Evolutionary conservation across 345 rosid species (phyloP).

Genomic region (Alliaria petiolata): DNA sequence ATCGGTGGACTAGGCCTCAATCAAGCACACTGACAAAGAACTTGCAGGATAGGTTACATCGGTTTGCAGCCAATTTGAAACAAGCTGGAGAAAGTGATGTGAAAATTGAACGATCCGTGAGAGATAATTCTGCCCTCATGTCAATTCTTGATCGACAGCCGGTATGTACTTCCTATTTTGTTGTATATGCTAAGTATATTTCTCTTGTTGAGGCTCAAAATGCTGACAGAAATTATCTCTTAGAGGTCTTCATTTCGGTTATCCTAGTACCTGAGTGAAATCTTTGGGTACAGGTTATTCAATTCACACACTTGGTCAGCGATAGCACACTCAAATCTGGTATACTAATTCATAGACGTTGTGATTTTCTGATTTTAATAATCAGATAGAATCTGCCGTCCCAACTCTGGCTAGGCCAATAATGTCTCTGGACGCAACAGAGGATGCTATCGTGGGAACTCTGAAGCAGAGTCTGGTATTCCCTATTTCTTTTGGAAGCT

Average conservation of each 20-base stretch:
- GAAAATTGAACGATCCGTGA: constrained; percentile 88
- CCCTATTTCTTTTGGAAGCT: constrained; percentile 14
- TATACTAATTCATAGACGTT: neutral
- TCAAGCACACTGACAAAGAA: constrained; percentile 94
- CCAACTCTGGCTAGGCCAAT: constrained; percentile 90
- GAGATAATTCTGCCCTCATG: constrained; percentile 77
- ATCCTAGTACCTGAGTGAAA: neutral
- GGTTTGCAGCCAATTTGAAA: constrained; percentile 93
- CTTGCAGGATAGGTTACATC: constrained; percentile 87
- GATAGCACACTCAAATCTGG: neutral
- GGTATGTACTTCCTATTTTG: constrained; percentile 40
- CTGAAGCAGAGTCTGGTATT: constrained; percentile 92
- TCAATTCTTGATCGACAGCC: constrained; percentile 89
- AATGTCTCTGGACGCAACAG: constrained; percentile 94
- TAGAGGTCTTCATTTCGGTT: neutral
- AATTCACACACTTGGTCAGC: neutral
- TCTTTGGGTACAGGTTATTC: constrained; percentile 6
- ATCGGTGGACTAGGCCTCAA: constrained; percentile 99
- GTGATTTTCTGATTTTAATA: constrained; percentile 19
- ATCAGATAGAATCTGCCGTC: constrained; percentile 90
- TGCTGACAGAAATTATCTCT: neutral
- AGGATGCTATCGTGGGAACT: constrained; percentile 91
- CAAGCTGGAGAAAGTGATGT: constrained; percentile 98
- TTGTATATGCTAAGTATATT: neutral
- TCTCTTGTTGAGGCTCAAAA: neutral